Evolutionary conservation across 129 eudicot genomes (phyloP), one percentile per base, ranked within the genome.

Genomic region (Flaveria robusta): DNA sequence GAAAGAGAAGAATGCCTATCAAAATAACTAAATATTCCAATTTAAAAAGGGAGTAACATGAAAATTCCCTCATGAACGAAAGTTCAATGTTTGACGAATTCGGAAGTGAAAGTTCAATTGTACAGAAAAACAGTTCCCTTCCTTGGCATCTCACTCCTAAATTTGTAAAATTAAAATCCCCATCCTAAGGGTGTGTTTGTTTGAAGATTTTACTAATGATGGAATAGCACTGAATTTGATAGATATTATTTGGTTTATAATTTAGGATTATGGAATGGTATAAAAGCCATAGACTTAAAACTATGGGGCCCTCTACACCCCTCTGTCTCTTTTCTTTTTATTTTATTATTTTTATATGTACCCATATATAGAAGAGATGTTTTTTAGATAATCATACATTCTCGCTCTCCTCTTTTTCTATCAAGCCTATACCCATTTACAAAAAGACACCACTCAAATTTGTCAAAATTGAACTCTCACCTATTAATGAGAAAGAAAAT

Each of bases 391-490:
- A 20, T 19, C 4, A 55, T 55, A 8, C 62, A 55, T 8, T 55
- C 20, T 8, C 60, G 8, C 13, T 55, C 59, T 51, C 24, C 59
- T 20, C 13, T 23, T 55, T 20, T 18, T 5, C n/a, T 59, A 23
- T 59, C n/a, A 59, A 59, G 24, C 66, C 18, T 59, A 55, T 24
- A 59, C 66, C 11, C 23, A 52, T 1, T 55, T 59, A 12, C 37
- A 23, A 59, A 59, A 59, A 23, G 26, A 59, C 14, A 7, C 64
- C 64, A 20, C 14, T 10, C 18, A 52, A 51, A 18, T n/a, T n/a
- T 52, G 59, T n/a, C 59, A 56, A 56, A 56, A 56, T 4, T n/a
- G 23, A 56, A 20, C 64, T 56, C 64, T 51, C 59, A n/a, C 24
- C 59, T 51, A n/a, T 51, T 51, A 23, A 51, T n/a, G 24, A 18